Base-by-base conservation (phyloP, 1,139 yeast genomes). In the Blastobotrys illinoisensis region DNA sequence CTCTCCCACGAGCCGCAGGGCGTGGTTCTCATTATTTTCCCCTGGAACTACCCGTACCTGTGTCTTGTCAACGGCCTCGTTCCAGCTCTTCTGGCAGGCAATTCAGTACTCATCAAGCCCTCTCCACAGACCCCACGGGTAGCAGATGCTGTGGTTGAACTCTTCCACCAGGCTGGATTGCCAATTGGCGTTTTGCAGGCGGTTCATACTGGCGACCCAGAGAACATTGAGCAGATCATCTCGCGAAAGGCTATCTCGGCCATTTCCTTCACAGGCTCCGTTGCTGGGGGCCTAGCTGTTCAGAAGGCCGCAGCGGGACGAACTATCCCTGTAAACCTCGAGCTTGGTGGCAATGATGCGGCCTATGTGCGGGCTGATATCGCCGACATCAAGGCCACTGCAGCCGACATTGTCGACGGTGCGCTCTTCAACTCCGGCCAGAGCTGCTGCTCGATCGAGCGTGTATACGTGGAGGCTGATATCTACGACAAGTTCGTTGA, bases 261-360 rank as follows among this genome's bases (percentile, higher is more conserved):
- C 70, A 80, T 88, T 65, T 90, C 95, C 1, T 88, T 88, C 71
- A 88, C 96, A 50, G 96, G 96, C 60, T 86, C 95, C 18, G 88
- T 95, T 26, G 84, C 83, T 24, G 86, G 90, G 56, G 96, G 96
- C 64, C 79, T 85, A 67, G 79, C 78, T 59, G 86, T 88, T 59
- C 85, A 85, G 82, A 80, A 80, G 74, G 82, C 85, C 62, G 87
- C 89, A 57, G 85, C 88, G 28, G 49, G 81, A 77, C 68, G 82
- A 49, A 67, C 88, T 67, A 88, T 88, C 72, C 88, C 88, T 66
- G 85, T 87, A 50, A 86, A 93, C 43, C 78, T 91, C 64, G 98
- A 90, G 74, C 85, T 95, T 66, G 98, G 98, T 60, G 97, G 97
- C 58, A 90, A 90, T 90, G 62, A 80, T 81, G 70, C 79, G 81